A percentile compares a stretch with the other conserved stretches of the same genome.
Conservation (phyloP, 2,329 filamentous ascomycete species). For the Colletotrichum phormii region DNA sequence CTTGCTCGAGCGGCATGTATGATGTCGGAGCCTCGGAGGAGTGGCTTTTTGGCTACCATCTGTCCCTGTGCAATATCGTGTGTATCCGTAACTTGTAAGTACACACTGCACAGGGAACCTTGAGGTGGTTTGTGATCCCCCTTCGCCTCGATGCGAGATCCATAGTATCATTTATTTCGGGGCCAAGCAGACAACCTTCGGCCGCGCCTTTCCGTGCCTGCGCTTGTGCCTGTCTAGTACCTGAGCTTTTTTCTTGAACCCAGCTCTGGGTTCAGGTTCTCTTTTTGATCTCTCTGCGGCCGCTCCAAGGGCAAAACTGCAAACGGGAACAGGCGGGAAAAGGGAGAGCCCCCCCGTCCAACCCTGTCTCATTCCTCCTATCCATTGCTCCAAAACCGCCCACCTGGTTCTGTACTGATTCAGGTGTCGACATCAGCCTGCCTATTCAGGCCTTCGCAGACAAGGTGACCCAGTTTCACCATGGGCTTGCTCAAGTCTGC, state of each 20-base stretch:
- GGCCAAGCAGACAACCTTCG: background rate
- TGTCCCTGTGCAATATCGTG: background rate
- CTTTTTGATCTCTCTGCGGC: slow-evolving; percentile 2
- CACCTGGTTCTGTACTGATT: slow-evolving; percentile 30
- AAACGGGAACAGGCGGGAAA: background rate
- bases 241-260: background rate
- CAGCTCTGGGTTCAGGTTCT: background rate
- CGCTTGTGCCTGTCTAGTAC: background rate
- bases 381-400: slow-evolving; percentile 17
- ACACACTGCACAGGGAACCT: background rate
- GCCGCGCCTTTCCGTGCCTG: slow-evolving; percentile 1
- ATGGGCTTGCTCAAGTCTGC: slow-evolving; percentile 25
- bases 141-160: slow-evolving; percentile 18
- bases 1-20: slow-evolving; percentile 1
- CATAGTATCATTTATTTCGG: slow-evolving; percentile 15
- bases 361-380: slow-evolving; percentile 25
- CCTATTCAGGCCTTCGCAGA: slow-evolving; percentile 5
- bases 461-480: slow-evolving; percentile 42
- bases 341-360: slow-evolving; percentile 14
- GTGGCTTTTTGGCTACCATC: background rate
- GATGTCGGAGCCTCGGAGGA: background rate
- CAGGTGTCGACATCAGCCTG: slow-evolving; percentile 26
- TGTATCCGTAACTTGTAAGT: too few species aligned
- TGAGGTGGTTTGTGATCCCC: background rate
- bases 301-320: slow-evolving; percentile 12